Evolutionary conservation across 2,329 filamentous ascomycete species (phyloP).

Genomic region (Leptodontidium sp.): DNA sequence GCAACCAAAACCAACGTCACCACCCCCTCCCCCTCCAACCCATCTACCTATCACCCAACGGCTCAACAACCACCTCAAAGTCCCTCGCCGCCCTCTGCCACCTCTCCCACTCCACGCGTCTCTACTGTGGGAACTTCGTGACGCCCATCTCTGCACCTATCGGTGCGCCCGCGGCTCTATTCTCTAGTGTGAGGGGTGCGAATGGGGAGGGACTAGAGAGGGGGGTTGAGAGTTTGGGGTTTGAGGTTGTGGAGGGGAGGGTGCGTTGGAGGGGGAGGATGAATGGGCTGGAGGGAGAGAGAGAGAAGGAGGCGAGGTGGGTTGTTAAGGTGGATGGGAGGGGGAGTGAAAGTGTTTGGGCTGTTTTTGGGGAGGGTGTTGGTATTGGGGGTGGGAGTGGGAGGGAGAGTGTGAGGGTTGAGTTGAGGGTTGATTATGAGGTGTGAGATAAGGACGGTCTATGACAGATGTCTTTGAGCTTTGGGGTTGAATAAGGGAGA

Average conservation of each 20-base stretch:
- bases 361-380: conserved; percentile 1
- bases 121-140: conserved; percentile 17
- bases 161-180: conserved; percentile 1
- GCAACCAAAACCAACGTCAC: neutral
- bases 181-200: conserved; percentile 8
- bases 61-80: neutral
- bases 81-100: conserved; percentile 12
- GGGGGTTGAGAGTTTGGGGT: neutral
- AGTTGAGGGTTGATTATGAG: conserved; percentile 17
- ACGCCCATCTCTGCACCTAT: conserved; percentile 12
- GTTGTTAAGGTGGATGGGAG: conserved; percentile 3
- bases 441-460: neutral
- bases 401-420: conserved; percentile 2
- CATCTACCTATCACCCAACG: conserved; percentile 18
- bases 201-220: neutral
- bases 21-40: neutral
- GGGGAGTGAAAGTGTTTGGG: conserved; percentile 10
- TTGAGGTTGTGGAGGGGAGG: neutral
- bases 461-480: neutral
- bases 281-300: neutral
- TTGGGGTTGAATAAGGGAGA: no score
- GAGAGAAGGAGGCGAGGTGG: neutral
- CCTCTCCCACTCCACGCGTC: neutral
- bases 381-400: neutral
- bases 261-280: neutral